These are phyloP conservation scores for Mucor irregularis DNA, from an alignment of 371 early-diverging fungal species.

Conservation along the genomic window DNA sequence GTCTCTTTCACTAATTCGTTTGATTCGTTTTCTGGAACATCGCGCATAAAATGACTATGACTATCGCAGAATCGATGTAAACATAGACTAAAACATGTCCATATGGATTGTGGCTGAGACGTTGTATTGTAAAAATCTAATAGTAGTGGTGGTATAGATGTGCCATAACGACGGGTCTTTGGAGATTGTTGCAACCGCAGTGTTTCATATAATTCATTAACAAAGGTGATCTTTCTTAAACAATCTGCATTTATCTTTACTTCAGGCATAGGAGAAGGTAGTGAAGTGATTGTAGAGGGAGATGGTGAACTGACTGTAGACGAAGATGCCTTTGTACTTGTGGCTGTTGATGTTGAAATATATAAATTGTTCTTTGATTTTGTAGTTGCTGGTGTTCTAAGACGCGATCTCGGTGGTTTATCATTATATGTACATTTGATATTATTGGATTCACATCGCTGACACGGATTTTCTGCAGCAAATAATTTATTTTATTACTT, in stretches of 20 bases:
- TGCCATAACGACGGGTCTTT: constrained; percentile 13
- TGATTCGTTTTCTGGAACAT: not conserved
- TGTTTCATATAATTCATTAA: constrained; percentile 14
- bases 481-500: not conserved
- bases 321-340: not conserved
- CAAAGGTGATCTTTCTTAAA: constrained; percentile 12
- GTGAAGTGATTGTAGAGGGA: not conserved
- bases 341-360: not conserved
- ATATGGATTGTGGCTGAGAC: constrained; percentile 27
- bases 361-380: too few species aligned
- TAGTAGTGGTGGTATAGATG: constrained; percentile 32
- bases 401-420: constrained; percentile 13
- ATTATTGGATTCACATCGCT: constrained; percentile 25
- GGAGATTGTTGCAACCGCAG: not conserved
- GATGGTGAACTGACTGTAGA: not conserved
- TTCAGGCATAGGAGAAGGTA: not conserved
- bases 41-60: not conserved
- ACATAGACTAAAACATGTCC: constrained; percentile 18
- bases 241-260: not conserved
- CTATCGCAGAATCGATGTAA: not conserved
- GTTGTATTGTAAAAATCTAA: constrained; percentile 37
- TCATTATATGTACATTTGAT: constrained; percentile 21
- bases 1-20: constrained; percentile 9
- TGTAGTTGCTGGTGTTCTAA: not conserved
- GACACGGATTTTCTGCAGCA: constrained; percentile 19